Conservation (phyloP, 2,329 filamentous ascomycete genomes). For the Drechslerella dactyloides region DNA sequence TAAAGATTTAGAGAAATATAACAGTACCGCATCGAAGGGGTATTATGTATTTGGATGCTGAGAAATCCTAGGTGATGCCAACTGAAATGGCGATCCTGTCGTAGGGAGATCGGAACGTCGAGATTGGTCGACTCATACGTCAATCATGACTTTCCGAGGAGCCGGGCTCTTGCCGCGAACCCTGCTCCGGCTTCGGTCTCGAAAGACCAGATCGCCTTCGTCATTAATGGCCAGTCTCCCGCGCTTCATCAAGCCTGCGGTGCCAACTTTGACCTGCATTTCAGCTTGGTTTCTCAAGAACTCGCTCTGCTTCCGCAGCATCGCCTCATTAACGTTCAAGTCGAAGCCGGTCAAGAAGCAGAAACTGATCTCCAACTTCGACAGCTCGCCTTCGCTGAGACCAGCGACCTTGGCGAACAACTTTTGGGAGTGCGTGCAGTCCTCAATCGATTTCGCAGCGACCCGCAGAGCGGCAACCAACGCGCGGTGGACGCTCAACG, state of each 20-base stretch:
- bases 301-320: conserved; percentile 63
- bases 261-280: conserved; percentile 54
- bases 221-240: conserved; percentile 38
- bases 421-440: conserved; percentile 82
- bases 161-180: conserved; percentile 45
- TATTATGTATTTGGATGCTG: conserved; percentile 14
- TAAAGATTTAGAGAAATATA: background rate
- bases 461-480: conserved; percentile 83
- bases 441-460: conserved; percentile 94
- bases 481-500: conserved; percentile 83
- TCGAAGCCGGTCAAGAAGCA: conserved; percentile 87
- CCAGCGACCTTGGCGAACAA: conserved; percentile 87
- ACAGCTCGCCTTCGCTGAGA: conserved; percentile 80
- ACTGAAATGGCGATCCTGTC: background rate
- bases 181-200: conserved; percentile 46
- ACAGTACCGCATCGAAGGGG: conserved; percentile 8
- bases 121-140: conserved; percentile 20
- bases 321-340: conserved; percentile 68
- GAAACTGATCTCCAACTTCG: conserved; percentile 84
- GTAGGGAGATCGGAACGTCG: background rate
- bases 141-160: conserved; percentile 47
- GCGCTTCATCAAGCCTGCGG: conserved; percentile 52
- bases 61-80: conserved; percentile 2
- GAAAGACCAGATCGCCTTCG: conserved; percentile 35
- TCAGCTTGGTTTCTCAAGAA: conserved; percentile 57